phyloP scores from a whole-genome alignment of 345 rosid species.

The Ceriops tagal region DNA sequence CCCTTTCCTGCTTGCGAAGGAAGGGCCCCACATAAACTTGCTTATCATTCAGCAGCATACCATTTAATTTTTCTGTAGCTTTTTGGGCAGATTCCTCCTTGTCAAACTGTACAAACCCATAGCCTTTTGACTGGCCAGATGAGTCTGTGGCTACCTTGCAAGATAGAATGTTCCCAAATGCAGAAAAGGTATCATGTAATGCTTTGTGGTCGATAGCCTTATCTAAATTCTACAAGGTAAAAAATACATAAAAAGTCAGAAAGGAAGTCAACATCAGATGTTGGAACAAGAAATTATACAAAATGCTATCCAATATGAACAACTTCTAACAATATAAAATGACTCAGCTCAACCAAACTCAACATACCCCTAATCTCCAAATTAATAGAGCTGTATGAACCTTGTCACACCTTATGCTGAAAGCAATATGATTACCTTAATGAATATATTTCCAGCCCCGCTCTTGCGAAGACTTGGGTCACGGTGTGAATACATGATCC shows the following conservation, averaged over 20 bases:
- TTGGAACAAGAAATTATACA: neutral
- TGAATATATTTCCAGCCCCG: slow-evolving; percentile 94
- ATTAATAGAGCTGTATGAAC: too few relatives aligned
- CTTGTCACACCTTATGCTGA: too few relatives aligned
- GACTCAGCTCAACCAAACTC: too few relatives aligned
- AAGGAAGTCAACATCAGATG: neutral
- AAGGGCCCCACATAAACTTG: slow-evolving; percentile 95
- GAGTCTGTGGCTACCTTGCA: slow-evolving; percentile 90
- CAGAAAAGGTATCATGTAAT: slow-evolving; percentile 73
- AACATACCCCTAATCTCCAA: too few relatives aligned
- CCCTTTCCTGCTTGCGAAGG: slow-evolving; percentile 92
- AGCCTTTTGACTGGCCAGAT: slow-evolving; percentile 86
- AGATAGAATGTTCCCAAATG: slow-evolving; percentile 79
- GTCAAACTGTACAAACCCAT: slow-evolving; percentile 92
- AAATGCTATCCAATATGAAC: neutral
- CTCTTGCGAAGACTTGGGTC: slow-evolving; percentile 73
- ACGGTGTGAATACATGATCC: slow-evolving; percentile 86
- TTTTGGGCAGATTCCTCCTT: slow-evolving; percentile 70
- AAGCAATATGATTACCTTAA: slow-evolving; percentile 48
- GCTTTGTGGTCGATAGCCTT: slow-evolving; percentile 87
- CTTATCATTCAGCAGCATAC: slow-evolving; percentile 92
- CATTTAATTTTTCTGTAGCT: slow-evolving; percentile 77
- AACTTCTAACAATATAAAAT: neutral
- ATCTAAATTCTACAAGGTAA: slow-evolving; percentile 67
- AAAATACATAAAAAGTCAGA: slow-evolving; percentile 1